phyloP scores from a whole-genome alignment of 2,329 filamentous ascomycete genomes.

The Alternaria panax region DNA sequence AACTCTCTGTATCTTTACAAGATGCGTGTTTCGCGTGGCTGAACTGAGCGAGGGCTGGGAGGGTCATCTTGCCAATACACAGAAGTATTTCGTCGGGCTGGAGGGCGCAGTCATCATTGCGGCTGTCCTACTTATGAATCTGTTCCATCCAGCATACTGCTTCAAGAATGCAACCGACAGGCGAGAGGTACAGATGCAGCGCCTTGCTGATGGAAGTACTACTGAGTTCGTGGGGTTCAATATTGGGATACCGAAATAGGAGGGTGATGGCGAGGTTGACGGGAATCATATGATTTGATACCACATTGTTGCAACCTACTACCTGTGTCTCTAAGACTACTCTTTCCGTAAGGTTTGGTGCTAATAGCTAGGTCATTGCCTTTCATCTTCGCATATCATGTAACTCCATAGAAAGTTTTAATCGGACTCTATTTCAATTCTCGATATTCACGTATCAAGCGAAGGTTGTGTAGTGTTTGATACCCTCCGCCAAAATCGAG shows the following conservation, averaged over 20 bases:
- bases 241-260: slow-evolving; percentile 1
- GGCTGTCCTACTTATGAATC: slow-evolving; percentile 45
- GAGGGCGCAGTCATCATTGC: slow-evolving; percentile 46
- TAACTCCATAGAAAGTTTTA: neutral
- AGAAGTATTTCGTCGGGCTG: slow-evolving; percentile 50
- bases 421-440: neutral
- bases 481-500: neutral
- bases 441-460: neutral
- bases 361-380: neutral
- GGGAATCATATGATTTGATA: neutral
- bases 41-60: slow-evolving; percentile 71
- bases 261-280: neutral
- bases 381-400: neutral
- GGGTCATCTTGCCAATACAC: slow-evolving; percentile 62
- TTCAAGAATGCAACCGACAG: slow-evolving; percentile 41
- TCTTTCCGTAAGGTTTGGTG: too few relatives aligned
- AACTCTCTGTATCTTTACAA: slow-evolving; percentile 69
- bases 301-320: neutral
- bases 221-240: slow-evolving; percentile 7
- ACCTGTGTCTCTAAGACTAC: neutral
- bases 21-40: slow-evolving; percentile 70
- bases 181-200: slow-evolving; percentile 4
- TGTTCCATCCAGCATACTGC: slow-evolving; percentile 49
- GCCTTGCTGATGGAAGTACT: slow-evolving; percentile 11
- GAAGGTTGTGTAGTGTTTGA: neutral